Base-by-base conservation (phyloP, 352 stramenopile species). In the Phytophthora pisi region DNA sequence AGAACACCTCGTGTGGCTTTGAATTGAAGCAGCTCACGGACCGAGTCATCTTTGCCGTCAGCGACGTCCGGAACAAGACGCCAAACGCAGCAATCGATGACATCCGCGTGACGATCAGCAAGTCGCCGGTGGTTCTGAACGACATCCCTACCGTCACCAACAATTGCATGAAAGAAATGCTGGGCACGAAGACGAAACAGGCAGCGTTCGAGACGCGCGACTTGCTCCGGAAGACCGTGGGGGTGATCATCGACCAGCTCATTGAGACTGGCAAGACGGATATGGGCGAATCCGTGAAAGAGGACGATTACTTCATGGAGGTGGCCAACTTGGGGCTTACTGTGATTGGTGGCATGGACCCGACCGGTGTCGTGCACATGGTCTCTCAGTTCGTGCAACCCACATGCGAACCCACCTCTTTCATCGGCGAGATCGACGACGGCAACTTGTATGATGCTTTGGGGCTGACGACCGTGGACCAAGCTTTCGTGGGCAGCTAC, bases 361-460 rank as follows among this genome's bases (percentile, higher is more conserved):
- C 79, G 0, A 86, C 71, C 2, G 79, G 79, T 10, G 43, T 88
- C 11, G 74, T 75, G 0, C 61, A 51, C 1, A 69, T 88, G 68
- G 75, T 66, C 0, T 76, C 77, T 40, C 75, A 83, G 54, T 88
- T 82, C 51, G 72, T 86, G 6, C 75, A 88, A 58, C 79, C 79
- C 5, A 83, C 83, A 46, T 88, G 79, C 51, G 77, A 77, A 23
- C 79, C 77, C 1, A 86, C 79, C 4, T 63, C 70, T 1, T 76
- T 78, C 54, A 40, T 85, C 9, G 75, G 78, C 7, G 70, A 85
- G 31, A 78, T 88, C 50, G 79, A 88, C 30, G 76, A 82, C 18
- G 79, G 79, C 2, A 59, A 51, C 1, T 51, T 79, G 0, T 70
- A 77, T 5, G 46, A 79, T 4, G 73, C 79, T 0, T 47, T 71